A percentile compares a stretch with the other conserved stretches of the same genome.
phyloP scores from a whole-genome alignment of 208 protist species.

The Trypanosoma boissoni region DNA sequence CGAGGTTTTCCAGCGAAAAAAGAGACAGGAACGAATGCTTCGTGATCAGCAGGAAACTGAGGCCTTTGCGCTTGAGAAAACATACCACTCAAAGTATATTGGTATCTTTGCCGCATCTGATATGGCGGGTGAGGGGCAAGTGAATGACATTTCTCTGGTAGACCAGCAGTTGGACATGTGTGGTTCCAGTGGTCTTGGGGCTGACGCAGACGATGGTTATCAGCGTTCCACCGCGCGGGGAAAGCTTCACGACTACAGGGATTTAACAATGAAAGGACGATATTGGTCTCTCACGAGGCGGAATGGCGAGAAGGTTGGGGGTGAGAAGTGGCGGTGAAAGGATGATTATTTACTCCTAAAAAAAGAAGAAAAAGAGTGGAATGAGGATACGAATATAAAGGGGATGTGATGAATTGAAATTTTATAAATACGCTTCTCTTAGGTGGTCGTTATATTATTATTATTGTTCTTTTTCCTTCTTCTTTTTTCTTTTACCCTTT shows the following conservation, averaged over 20 bases:
- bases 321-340: constrained; percentile 46
- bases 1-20: constrained; percentile 66
- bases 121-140: constrained; percentile 1
- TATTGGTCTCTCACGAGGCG: constrained; percentile 71
- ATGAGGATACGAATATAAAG: not conserved
- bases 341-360: too few relatives aligned
- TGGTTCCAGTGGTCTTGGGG: constrained; percentile 57
- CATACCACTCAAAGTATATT: constrained; percentile 71
- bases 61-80: constrained; percentile 45
- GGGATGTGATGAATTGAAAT: constrained; percentile 6
- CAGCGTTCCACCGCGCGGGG: constrained; percentile 52
- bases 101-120: constrained; percentile 41
- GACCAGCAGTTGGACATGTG: constrained; percentile 76
- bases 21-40: constrained; percentile 28
- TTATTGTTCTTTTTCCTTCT: not conserved
- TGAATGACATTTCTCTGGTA: constrained; percentile 48
- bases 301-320: constrained; percentile 40
- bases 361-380: too few relatives aligned
- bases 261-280: constrained; percentile 84
- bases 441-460: not conserved
- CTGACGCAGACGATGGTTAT: constrained; percentile 60
- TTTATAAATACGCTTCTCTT: too few relatives aligned
- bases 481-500: constrained; percentile 14
- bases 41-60: constrained; percentile 32
- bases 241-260: constrained; percentile 70